Base-by-base conservation (phyloP, 805 yeast genomes). In the Candida dendrica region DNA sequence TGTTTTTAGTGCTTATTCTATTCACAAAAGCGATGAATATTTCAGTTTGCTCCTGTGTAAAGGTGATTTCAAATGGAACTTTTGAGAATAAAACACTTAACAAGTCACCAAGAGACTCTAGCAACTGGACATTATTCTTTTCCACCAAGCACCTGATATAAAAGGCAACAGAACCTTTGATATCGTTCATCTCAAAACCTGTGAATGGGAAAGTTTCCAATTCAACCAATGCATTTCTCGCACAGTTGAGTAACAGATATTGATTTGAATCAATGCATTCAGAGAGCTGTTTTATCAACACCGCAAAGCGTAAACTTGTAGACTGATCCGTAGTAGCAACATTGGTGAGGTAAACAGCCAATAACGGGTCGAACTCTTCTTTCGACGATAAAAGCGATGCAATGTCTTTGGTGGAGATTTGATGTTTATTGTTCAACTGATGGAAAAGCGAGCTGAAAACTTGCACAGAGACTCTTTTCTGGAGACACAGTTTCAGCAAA, bases 371-470 rank as follows among this genome's bases (percentile, higher is more conserved):
- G 11, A 52, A 32, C 1, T 39, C 39, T 3, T 26, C 33, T 14
- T 15, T 18, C 3, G 36, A n/a, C 2, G 47, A 39, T 10, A 54
- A 26, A 2, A 53, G 13, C 2, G 39, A 18, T 4, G 19, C 31
- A 3, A 53, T 36, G 26, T 50, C 56, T 4, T 46, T 38, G 3
- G 34, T 17, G 3, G 48, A 10, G 10, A 55, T 39, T 30, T 50
- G 50, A 13, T 48, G 49, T 34, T 47, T 54, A 34, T 50, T 49
- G 19, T 50, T 47, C 34, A 55, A 17, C 38, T 57, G 61, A 6
- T 32, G 17, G 17, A 32, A 32, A 13, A 32, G 17, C 9, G 34
- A 32, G 11, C 34, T 32, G 34, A 32, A 32, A 32, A 32, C 34
- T 16, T 32, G 34, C 5, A 19, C 17, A 13, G 34, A 13, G 19